Evolutionary conservation across 441 rosid species (phyloP).

Genomic region (Sinapis alba): DNA sequence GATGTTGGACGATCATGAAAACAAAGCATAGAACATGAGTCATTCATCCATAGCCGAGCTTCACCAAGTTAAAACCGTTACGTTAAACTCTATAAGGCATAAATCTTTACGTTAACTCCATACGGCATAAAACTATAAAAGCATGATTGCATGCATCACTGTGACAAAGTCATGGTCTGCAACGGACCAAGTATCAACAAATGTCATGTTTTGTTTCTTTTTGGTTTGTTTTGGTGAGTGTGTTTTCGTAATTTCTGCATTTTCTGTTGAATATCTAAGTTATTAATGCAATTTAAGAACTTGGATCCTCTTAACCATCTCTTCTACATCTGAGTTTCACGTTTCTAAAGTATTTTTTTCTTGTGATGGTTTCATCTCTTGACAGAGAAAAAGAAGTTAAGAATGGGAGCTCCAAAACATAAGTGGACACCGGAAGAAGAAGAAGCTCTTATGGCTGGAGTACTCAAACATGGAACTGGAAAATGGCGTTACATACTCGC

Average conservation of each 20-base stretch:
- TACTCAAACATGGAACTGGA: slow-evolving; percentile 61
- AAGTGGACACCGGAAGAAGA: slow-evolving; percentile 87
- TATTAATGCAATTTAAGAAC: slow-evolving; percentile 1
- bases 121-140: neutral
- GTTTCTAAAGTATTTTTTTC: neutral
- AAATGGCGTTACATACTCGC: slow-evolving; percentile 79
- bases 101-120: neutral
- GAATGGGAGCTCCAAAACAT: slow-evolving; percentile 82
- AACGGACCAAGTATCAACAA: neutral
- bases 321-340: neutral
- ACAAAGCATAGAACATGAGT: too few relatives aligned
- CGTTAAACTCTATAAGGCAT: neutral
- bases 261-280: slow-evolving; percentile 4
- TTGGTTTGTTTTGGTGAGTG: neutral
- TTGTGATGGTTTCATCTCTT: neutral
- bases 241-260: slow-evolving; percentile 13
- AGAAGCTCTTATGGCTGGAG: slow-evolving; percentile 75
- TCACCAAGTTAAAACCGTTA: neutral
- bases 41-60: too few relatives aligned
- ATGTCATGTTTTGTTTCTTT: neutral
- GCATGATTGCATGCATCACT: neutral
- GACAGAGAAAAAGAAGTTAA: slow-evolving; percentile 7
- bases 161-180: neutral
- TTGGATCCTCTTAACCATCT: neutral
- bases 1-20: too few relatives aligned